Percentiles rank a stretch among this genome's conserved stretches.
Conservation (phyloP, 2,329 filamentous ascomycete species). For the Calonectria fujianensis region DNA sequence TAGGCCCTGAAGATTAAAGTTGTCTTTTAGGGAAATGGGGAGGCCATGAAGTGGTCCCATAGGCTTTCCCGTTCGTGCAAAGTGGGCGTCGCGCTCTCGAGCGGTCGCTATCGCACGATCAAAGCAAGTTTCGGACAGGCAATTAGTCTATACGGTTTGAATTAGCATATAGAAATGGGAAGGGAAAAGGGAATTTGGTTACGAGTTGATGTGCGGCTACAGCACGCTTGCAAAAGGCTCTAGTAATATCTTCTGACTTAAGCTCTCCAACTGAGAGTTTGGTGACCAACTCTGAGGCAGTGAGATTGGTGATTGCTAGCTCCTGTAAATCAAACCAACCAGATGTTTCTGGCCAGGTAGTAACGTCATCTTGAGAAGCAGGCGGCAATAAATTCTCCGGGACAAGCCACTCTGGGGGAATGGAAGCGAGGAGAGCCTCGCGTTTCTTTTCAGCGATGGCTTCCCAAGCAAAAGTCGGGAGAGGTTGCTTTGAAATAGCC, state of each 20-base stretch:
- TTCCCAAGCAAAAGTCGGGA: slow-evolving; percentile 43
- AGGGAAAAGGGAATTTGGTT: neutral
- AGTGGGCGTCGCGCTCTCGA: slow-evolving; percentile 68
- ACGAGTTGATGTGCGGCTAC: slow-evolving; percentile 72
- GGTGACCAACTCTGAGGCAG: slow-evolving; percentile 61
- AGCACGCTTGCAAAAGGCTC: slow-evolving; percentile 74
- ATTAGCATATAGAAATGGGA: neutral
- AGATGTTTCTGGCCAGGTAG: slow-evolving; percentile 71
- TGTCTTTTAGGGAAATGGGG: slow-evolving; percentile 81
- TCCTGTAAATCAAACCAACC: slow-evolving; percentile 75
- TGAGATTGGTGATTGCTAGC: slow-evolving; percentile 67
- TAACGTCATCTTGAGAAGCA: slow-evolving; percentile 70
- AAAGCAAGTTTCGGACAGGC: slow-evolving; percentile 73
- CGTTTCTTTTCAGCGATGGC: slow-evolving; percentile 45
- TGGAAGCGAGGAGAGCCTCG: slow-evolving; percentile 60
- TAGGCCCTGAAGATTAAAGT: slow-evolving; percentile 77
- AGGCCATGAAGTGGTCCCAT: slow-evolving; percentile 80
- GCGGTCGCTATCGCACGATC: slow-evolving; percentile 71
- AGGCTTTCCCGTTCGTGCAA: slow-evolving; percentile 67
- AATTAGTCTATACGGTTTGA: slow-evolving; percentile 63
- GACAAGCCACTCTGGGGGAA: slow-evolving; percentile 76
- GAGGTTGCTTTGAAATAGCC: slow-evolving; percentile 34
- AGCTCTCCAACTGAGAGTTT: slow-evolving; percentile 60
- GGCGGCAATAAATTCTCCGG: slow-evolving; percentile 72
- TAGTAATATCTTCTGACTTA: slow-evolving; percentile 63